Percentiles rank a stretch among this genome's conserved stretches.
Conservation (phyloP, 208 protist genomes). For the Acanthamoeba polyphaga region DNA sequence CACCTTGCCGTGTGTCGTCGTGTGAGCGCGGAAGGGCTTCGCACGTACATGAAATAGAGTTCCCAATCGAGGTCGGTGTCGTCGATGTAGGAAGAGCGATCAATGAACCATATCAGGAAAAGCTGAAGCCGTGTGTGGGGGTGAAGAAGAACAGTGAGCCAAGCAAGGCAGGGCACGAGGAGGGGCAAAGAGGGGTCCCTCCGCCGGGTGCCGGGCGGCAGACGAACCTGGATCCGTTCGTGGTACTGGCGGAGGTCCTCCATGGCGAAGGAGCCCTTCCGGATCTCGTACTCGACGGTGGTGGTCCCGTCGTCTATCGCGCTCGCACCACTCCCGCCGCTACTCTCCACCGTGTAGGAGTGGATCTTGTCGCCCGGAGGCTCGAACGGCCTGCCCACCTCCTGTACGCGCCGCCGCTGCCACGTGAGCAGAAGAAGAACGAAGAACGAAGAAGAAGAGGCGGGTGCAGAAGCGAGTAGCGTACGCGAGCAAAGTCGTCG, state of each 20-base stretch:
- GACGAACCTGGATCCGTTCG: conserved; percentile 12
- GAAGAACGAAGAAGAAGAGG: not conserved
- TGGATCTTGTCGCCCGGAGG: not conserved
- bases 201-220: no score
- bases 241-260: conserved; percentile 4
- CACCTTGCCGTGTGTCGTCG: not conserved
- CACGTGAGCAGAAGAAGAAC: not conserved
- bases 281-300: not conserved
- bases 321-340: not conserved
- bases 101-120: conserved; percentile 51
- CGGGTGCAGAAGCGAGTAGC: not conserved
- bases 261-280: not conserved
- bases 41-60: conserved; percentile 54
- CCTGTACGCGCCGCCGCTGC: not conserved
- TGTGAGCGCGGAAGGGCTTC: not conserved
- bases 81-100: conserved; percentile 19
- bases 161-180: not conserved
- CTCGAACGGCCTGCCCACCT: not conserved
- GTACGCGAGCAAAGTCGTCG: conserved; percentile 36
- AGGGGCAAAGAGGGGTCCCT: no score
- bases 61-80: conserved; percentile 42
- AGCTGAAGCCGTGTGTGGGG: not conserved
- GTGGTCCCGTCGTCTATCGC: not conserved
- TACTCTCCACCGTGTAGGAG: not conserved
- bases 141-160: no score